Base-by-base conservation (phyloP, 148 eudicot species). In the Spergularia bocconei region DNA sequence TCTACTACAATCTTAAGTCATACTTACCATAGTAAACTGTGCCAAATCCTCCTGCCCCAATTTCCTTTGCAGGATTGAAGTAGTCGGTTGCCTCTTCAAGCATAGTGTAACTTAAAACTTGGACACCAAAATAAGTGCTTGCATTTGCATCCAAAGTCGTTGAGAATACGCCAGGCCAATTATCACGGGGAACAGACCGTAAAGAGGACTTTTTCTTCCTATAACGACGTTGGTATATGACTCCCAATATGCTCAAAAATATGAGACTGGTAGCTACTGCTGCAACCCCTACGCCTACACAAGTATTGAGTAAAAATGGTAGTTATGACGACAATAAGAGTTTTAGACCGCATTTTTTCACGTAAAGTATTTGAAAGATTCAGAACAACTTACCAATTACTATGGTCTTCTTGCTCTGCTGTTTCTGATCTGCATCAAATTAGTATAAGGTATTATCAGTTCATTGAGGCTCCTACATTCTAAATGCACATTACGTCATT, bases 11-110 rank as follows among this genome's bases (percentile, higher is more conserved):
- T 48, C 8, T 19, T 6, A 54, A 15, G 59, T 10, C 16, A 21
- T 64, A 39, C 83, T 59, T 84, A 91, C 97, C 97, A 73, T 84
- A 44, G 62, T 91, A 91, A 38, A 91, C 97, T 0, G 84, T 77
- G 71, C 97, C 97, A 66, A 83, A 89, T 44, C 97, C 97, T 23
- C 97, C 97, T 63, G 85, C 93, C 69, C 97, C 97, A 17, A 91
- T 86, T 66, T 85, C 90, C 62, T 71, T 80, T 10, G 66, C 61
- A 39, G 90, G 78, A 77, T 83, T 79, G 41, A 91, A 91, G 63
- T 75, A 73, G 29, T 87, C 74, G 0, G 97, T 91, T 17, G 91
- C 91, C 63, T 80, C 75, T 74, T 86, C 86, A 25, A 91, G 89
- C 36, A 87, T 88, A 12, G 48, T 66, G 75, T 85, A 88, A 62